Percentiles rank a stretch among this genome's conserved stretches.
These are phyloP conservation scores for Ocimum tenuiflorum DNA, from an alignment of 257 asterid species.

Conservation along the genomic window DNA sequence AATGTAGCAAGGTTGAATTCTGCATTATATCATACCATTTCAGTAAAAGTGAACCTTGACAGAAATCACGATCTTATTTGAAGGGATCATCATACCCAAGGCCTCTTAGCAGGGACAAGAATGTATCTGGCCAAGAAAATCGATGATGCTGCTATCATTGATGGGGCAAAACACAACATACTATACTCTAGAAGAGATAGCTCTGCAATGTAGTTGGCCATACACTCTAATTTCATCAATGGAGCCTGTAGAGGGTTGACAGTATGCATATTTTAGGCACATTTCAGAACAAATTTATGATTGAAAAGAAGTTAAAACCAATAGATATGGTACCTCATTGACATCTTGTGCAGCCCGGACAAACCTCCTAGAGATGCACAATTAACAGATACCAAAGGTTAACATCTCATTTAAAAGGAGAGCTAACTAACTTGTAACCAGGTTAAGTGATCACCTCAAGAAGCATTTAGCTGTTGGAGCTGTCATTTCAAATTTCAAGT, in stretches of 20 bases:
- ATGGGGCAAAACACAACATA: conserved; percentile 47
- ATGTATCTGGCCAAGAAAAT: conserved; percentile 51
- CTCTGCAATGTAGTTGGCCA: conserved; percentile 51
- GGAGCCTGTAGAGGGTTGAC: conserved; percentile 42
- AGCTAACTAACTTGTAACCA: background rate
- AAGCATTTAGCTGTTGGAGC: conserved; percentile 81
- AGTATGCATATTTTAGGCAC: background rate
- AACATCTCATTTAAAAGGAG: background rate
- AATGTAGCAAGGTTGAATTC: conserved; percentile 44
- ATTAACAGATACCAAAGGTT: background rate
- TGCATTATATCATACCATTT: conserved; percentile 23
- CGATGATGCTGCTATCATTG: conserved; percentile 51
- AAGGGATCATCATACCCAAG: conserved; percentile 49
- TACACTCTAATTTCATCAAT: conserved; percentile 66
- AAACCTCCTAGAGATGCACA: conserved; percentile 54
- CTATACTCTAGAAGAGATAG: conserved; percentile 49
- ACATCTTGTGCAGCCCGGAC: conserved; percentile 81
- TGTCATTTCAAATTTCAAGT: conserved; percentile 88
- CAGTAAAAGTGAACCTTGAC: too few relatives aligned
- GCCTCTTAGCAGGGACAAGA: conserved; percentile 32
- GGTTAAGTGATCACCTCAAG: conserved; percentile 44
- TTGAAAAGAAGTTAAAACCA: background rate
- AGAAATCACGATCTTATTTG: background rate
- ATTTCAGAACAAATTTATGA: background rate
- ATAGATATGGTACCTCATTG: conserved; percentile 47